phyloP scores from a whole-genome alignment of 2,329 filamentous ascomycete species.

The Nothopassalora personata region DNA sequence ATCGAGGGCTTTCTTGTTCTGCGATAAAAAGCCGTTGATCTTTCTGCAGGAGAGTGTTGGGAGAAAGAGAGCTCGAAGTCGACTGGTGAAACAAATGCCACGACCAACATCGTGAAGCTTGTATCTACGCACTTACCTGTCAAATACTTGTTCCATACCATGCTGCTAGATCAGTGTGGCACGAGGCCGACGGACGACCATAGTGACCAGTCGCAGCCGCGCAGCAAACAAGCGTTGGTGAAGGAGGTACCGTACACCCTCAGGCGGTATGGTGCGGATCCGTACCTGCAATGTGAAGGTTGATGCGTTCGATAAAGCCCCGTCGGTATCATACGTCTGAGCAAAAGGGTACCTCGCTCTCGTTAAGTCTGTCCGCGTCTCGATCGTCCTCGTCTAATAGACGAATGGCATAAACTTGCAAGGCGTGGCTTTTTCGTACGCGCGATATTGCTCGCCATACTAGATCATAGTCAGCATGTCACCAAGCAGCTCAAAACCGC shows the following conservation, averaged over 20 bases:
- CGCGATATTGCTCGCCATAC: slow-evolving; percentile 38
- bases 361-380: not conserved
- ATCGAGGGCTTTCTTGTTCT: not conserved
- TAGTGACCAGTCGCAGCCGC: not conserved
- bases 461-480: slow-evolving; percentile 7
- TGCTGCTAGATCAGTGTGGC: not conserved
- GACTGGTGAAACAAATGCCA: not conserved
- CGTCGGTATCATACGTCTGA: not conserved
- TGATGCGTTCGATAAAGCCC: not conserved
- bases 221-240: not conserved
- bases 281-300: not conserved
- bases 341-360: slow-evolving; percentile 1
- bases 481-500: not conserved
- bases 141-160: not conserved
- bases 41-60: not conserved
- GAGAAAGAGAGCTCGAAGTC: not conserved
- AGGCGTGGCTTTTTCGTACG: slow-evolving; percentile 36
- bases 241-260: not conserved
- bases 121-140: not conserved
- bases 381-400: slow-evolving; percentile 10
- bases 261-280: not conserved
- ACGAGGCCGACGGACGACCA: not conserved
- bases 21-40: not conserved
- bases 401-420: slow-evolving; percentile 37
- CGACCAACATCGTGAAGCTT: not conserved